These are phyloP conservation scores for Sherardia arvensis DNA, from an alignment of 257 asterid species.

Conservation along the genomic window DNA sequence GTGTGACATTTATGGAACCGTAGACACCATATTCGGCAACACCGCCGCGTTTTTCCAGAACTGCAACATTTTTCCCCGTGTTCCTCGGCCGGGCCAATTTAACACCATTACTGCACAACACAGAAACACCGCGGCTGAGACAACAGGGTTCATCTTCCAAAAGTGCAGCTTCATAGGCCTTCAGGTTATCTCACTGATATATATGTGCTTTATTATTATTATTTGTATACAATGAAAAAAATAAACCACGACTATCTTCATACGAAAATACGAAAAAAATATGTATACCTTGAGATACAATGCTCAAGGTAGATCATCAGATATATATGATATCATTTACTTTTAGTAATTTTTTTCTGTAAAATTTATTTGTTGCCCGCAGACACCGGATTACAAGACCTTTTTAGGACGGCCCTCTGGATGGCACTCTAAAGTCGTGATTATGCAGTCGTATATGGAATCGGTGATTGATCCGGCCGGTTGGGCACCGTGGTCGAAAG, in stretches of 20 bases:
- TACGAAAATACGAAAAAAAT: too few species aligned
- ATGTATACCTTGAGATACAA: too few species aligned
- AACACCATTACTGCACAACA: conserved; percentile 41
- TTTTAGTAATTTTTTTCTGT: too few species aligned
- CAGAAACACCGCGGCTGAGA: conserved; percentile 44
- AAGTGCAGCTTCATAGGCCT: conserved; percentile 40
- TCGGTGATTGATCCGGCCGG: conserved; percentile 36
- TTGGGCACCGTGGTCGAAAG: conserved; percentile 52
- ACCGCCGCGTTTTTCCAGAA: conserved; percentile 14
- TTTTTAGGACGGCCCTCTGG: conserved; percentile 74
- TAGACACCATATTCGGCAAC: conserved; percentile 17
- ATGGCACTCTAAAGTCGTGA: conserved; percentile 44
- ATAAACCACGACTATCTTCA: too few species aligned
- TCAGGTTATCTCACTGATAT: too few species aligned
- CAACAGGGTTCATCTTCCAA: conserved; percentile 54
- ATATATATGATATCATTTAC: too few species aligned
- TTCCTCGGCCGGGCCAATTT: conserved; percentile 1
- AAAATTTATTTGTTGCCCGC: too few species aligned
- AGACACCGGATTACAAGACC: conserved; percentile 29
- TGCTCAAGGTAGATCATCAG: too few species aligned
- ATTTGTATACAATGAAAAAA: too few species aligned
- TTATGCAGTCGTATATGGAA: conserved; percentile 39
- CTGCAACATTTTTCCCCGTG: conserved; percentile 9
- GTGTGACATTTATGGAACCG: conserved; percentile 18
- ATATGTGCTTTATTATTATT: too few species aligned